Base-by-base conservation (phyloP, 169 alveolate species). In the Eimeria brunetti region DNA sequence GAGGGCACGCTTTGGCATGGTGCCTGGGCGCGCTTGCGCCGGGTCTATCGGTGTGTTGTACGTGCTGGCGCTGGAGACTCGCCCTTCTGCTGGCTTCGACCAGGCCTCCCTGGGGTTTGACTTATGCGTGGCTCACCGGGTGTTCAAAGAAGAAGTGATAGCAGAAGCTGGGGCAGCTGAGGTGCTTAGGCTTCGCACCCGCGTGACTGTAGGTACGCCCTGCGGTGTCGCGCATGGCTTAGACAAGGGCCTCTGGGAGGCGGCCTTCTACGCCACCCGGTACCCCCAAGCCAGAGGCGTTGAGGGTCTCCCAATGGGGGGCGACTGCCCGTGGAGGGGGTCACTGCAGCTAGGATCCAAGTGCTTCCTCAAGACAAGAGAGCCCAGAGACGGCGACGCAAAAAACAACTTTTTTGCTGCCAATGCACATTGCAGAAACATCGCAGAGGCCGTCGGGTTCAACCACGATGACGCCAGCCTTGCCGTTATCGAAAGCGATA, bases 301-400 rank as follows among this genome's bases (percentile, higher is more conserved):
- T 30, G 90, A 83, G 49, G 90, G 90, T 24, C 5, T 53, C 18
- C 90, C 90, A 11, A 30, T 76, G 4, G 51, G 90, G 38, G 75
- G 90, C 33, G 90, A 83, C 49, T 83, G 90, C 76, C 90, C 90
- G 9, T 83, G 90, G 90, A 56, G 41, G 33, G 90, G 90, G 51
- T 56, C 90, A 53, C 16, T 83, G 20, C 90, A 83, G 53, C 53
- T 83, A 58, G 60, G 75, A 0, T n/a, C 46, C 33, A 83, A 83
- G 75, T 83, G 90, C 41, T 83, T 83, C 36, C 62, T 83, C 53
- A 83, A 36, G 76, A 73, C 84, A 18, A 41, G 30, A 2, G 67
- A 22, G 20, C 60, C 41, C 8, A 12, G 49, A 12, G 75, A 53
- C 76, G 41, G 51, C 38, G 69, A 46, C 51, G 38, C 60, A 24